Evolutionary conservation across 1,284 basidiomycete genomes (phyloP), one percentile per base, ranked within the genome.

Genomic region (Cryptococcus jaspeensis): DNA sequence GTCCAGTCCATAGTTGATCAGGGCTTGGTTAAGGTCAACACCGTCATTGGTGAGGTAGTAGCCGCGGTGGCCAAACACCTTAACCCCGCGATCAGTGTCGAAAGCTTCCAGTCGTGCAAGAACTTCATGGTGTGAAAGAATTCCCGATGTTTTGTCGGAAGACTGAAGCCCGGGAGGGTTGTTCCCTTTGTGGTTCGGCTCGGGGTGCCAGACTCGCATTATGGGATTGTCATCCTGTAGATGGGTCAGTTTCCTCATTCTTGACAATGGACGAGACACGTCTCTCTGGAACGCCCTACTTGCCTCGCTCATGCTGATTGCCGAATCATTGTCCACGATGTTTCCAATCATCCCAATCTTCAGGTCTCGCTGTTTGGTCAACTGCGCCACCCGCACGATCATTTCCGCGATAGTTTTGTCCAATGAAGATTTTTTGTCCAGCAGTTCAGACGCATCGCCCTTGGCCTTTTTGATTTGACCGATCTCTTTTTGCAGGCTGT

Each of bases 21-120:
- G 82, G 0, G 96, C 95, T 78, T 95, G 94, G 78, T 98, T 99
- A 49, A 99, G 86, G 79, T 98, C 95, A 63, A 99, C 85, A 57
- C 95, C 95, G 69, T 98, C 94, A 74, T 91, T 89, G 7, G 87
- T 94, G 44, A 98, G 83, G 84, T 92, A 99, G 82, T 92, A 99
- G 2, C 95, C 95, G 74, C 95, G 84, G 80, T 99, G 95, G 5
- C 95, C 96, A 15, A 88, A 85, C 56, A 98, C 86, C 81, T 98
- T 99, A 51, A 89, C 84, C 50, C 91, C 95, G 75, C 96, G 85
- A 75, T 99, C 95, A 45, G 94, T 86, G 78, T 99, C 96, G 82
- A 95, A 94, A 6, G 91, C 90, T 71, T 97, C 93, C 37, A 99
- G 81, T 48, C 93, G 85, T 58, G 93, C 84, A 61, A 99, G 84